Evolutionary conservation across 148 eudicot genomes (phyloP).

Genomic region (Rhododendron henanense): DNA sequence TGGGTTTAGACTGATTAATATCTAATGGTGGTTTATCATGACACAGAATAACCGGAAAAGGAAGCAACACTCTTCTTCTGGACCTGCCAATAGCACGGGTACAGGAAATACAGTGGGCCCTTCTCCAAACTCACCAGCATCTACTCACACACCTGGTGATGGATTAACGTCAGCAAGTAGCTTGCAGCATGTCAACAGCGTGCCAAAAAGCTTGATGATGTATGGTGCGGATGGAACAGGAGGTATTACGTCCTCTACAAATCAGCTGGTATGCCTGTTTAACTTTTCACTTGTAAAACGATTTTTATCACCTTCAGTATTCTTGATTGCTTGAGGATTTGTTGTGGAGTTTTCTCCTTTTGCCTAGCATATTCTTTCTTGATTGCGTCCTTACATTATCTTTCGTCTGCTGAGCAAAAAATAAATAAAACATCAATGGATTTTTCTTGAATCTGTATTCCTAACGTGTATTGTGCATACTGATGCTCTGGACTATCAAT

Average conservation of each 20-base stretch:
- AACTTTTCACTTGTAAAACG: neutral
- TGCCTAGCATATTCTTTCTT: neutral
- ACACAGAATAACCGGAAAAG: conserved; percentile 79
- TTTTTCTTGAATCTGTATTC: neutral
- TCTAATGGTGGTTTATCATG: neutral
- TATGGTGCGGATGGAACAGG: conserved; percentile 83
- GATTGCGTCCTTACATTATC: neutral
- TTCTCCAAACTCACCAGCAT: conserved; percentile 90
- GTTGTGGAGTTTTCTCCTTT: neutral
- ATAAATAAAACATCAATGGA: neutral
- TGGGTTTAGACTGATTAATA: neutral
- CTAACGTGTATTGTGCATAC: neutral
- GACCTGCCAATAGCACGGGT: conserved; percentile 99
- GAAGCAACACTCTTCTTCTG: conserved; percentile 92
- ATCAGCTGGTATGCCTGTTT: conserved; percentile 77
- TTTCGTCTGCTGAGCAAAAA: neutral
- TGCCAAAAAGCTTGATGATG: conserved; percentile 81
- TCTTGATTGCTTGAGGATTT: neutral
- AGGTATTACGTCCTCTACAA: conserved; percentile 86
- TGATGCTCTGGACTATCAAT: too few species aligned
- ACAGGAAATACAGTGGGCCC: conserved; percentile 96
- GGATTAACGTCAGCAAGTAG: conserved; percentile 68
- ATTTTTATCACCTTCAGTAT: neutral
- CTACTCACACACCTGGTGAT: conserved; percentile 96
- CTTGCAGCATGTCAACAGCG: conserved; percentile 70